Evolutionary conservation across 345 rosid species (phyloP), one percentile per base, ranked within the genome.

Genomic region (Excoecaria agallocha): DNA sequence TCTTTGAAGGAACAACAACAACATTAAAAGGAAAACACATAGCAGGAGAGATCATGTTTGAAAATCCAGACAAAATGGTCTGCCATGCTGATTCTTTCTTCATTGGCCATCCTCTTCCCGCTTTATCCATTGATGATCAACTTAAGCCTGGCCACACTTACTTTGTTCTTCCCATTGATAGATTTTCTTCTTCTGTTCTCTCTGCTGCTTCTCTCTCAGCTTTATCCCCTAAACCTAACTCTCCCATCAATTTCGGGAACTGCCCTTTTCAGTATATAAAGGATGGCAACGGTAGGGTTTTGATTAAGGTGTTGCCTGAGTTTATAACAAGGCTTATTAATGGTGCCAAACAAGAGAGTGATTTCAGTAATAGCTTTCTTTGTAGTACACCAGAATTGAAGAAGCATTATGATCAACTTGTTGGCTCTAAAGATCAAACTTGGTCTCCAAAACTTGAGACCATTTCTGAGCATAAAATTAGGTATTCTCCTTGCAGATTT

Each of bases 11-110:
- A 77, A 68, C 83, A 1, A 89, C 89, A 6, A 86, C 78, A 74
- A 73, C 85, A 59, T 64, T 90, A 39, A 48, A 76, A 13, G 91
- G 85, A 6, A 88, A 80, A 50, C 97, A 88, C 76, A 72, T 90
- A 4, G 98, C 98, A 16, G 98, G 98, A 35, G 94, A 90, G 78
- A 82, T 94, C 85, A 94, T 94, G 98, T 92, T 94, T 19, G 90
- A 90, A 82, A 86, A 83, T 65, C 97, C 98, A 0, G 95, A 92
- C 77, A 86, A 73, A 74, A 85, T 94, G 64, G 89, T 94, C 9
- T 89, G 92, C 84, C 93, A 85, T n/a, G 90, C 91, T n/a, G 92
- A 88, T 51, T 89, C 98, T 49, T 92, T 94, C 90, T 94, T 85
- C 90, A 84, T 94, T 39, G 98, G 98, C 46, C 94, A 80, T 17